Base-by-base conservation (phyloP, 352 stramenopile genomes). In the Phytophthora pseudosyringae region DNA sequence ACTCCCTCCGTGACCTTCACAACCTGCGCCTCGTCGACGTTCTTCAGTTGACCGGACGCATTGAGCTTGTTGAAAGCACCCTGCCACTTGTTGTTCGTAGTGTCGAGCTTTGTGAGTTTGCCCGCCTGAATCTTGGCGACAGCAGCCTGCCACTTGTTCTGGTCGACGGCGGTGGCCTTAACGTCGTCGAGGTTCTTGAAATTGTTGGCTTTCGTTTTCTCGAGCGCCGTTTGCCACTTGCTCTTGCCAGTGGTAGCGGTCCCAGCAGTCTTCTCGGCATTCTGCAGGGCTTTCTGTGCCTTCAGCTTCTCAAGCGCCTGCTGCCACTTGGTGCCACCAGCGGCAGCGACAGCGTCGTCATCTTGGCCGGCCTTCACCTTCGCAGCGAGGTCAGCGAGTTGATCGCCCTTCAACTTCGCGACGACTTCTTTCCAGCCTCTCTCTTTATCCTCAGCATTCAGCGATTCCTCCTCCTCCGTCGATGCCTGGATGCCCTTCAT, bases 1-100 rank as follows among this genome's bases (percentile, higher is more conserved):
- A 38, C 38, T 1, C 43, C 45, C 26, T 64, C 56, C 5, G 56
- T 64, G 26, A 56, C 15, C 39, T 64, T 64, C 10, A 12, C 56
- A 28, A 50, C 10, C 45, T 64, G 33, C 7, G 11, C 44, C 45
- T 64, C 16, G 26, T 44, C 21, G 3, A 26, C 36, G 12, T 52
- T 52, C 16, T 57, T 49, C 6, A 56, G 45, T 26, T 50, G 28
- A 8, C 45, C 45, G 2, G 44, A 21, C 3, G 48, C 26, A 12
- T 64, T 47, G 6, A 47, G 5, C 13, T 64, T 39, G 7, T 35
- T 10, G 26, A 64, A 41, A 10, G 56, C 45, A 16, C 12, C 41
- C 28, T 43, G 25, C 44, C 33, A 64, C 10, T 50, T 52, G 29
- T 39, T 52, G 13, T 39, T 52, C 6, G 45, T 28, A 5, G 45